These are phyloP conservation scores for Aspergillus sp. DNA, from an alignment of 2,329 filamentous ascomycete genomes.

Conservation along the genomic window DNA sequence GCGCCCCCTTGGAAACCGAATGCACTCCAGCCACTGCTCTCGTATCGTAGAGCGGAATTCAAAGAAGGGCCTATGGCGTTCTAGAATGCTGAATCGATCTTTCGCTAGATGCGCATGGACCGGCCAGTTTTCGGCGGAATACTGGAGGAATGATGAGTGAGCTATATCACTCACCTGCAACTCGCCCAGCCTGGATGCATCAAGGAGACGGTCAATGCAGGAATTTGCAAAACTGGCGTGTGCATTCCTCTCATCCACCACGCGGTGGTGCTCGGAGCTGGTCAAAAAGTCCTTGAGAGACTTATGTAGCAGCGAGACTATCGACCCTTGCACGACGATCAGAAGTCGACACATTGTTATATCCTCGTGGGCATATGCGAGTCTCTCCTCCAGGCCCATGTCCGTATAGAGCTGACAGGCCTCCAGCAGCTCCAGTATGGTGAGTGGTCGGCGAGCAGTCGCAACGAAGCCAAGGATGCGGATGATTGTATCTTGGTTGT, in stretches of 20 bases:
- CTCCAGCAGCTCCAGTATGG: not conserved
- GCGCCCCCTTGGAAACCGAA: not conserved
- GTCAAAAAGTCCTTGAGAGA: conserved; percentile 10
- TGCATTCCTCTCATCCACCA: not conserved
- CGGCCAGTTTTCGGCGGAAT: not conserved
- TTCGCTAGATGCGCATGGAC: not conserved
- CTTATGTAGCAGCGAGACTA: conserved; percentile 5
- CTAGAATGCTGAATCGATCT: not conserved
- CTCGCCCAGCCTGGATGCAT: not conserved
- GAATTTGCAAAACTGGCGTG: not conserved
- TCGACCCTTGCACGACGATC: not conserved
- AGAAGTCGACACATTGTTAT: conserved; percentile 10
- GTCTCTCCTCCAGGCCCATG: not conserved
- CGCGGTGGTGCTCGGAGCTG: not conserved
- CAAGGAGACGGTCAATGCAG: not conserved
- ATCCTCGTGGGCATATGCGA: not conserved
- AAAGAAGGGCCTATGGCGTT: not conserved
- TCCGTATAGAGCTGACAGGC: conserved; percentile 1
- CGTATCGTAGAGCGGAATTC: not conserved
- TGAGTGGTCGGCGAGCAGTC: conserved; percentile 1
- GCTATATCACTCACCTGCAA: not conserved
- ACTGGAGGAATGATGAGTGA: not conserved
- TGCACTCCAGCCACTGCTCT: not conserved
- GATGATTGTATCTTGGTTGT: not conserved
- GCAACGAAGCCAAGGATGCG: conserved; percentile 5